Evolutionary conservation across 2,329 filamentous ascomycete genomes (phyloP), one percentile per base, ranked within the genome.

Genomic region (Arthrobotrys iridis): DNA sequence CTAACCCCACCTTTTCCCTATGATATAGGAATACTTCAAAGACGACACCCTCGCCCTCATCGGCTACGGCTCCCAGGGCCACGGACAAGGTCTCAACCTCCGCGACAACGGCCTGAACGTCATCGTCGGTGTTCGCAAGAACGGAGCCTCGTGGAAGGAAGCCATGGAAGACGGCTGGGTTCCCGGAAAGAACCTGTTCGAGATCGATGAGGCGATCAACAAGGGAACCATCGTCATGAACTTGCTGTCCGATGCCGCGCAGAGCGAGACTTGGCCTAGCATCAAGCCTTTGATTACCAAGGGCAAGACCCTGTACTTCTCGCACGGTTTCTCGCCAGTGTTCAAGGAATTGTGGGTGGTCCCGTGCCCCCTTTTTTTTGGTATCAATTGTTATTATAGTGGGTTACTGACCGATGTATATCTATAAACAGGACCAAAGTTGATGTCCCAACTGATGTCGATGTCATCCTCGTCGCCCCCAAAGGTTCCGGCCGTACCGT

Each of bases 291-390:
- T 96, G 86, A 87, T 99, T 82, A 93, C 91, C 85, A 94, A 98
- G 92, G 95, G 93, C 87, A 99, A 99, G 94, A 99, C 95, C 77
- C 92, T 99, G 81, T 99, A 99, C 91, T 99, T 99, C 89, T 98
- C 95, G 80, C 95, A 99, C 89, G 95, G 95, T 83, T 99, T 99
- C 92, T 98, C 95, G 78, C 95, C 95, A 83, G 93, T 99, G 85
- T 99, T 99, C 92, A 97, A 97, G 88, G 91, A 97, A 84, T 90
- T 95, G 70, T 74, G 40, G 2, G 70, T 67, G 3, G n/a, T n/a
- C n/a, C n/a, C n/a, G n/a, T 28, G 48, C 30, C 6, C 8, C 20
- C 22, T 28, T 15, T 8, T n/a, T 65, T 50, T 41, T 33, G 30
- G 26, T 28, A n/a, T n/a, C n/a, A n/a, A n/a, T n/a, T n/a, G n/a